These are phyloP conservation scores for Yamadazyma diospyri DNA, from an alignment of 1,139 yeast genomes.

Conservation along the genomic window DNA sequence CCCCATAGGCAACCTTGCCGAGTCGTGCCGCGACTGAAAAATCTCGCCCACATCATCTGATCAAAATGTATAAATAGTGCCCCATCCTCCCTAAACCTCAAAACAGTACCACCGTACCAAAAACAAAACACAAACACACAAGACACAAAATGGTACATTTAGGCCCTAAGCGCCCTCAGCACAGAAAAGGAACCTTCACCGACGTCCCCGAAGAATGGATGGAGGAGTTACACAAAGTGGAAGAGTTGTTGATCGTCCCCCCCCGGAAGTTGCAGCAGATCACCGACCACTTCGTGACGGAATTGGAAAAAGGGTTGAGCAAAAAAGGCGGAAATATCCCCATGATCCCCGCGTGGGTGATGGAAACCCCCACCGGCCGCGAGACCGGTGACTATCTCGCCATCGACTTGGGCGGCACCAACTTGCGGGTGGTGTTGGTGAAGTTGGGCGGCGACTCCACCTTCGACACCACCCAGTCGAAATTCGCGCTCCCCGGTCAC, in stretches of 20 bases:
- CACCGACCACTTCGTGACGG: slow-evolving; percentile 58
- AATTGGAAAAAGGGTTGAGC: slow-evolving; percentile 77
- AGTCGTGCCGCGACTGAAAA: slow-evolving; percentile 2
- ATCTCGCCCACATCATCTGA: slow-evolving; percentile 5
- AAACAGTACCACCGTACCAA: too few relatives aligned
- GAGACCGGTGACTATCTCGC: slow-evolving; percentile 90
- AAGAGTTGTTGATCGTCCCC: slow-evolving; percentile 61
- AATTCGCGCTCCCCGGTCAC: slow-evolving; percentile 67
- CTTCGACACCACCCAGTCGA: slow-evolving; percentile 80
- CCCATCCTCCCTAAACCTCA: neutral
- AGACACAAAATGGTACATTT: slow-evolving; percentile 61
- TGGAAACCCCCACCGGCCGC: slow-evolving; percentile 87
- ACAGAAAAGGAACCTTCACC: slow-evolving; percentile 76
- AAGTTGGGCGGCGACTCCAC: slow-evolving; percentile 73
- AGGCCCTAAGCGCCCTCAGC: slow-evolving; percentile 82
- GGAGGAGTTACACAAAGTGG: slow-evolving; percentile 56
- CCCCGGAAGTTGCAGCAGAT: slow-evolving; percentile 59
- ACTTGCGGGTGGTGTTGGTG: slow-evolving; percentile 84
- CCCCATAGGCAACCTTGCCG: neutral
- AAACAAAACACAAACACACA: neutral
- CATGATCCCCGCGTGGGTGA: slow-evolving; percentile 96
- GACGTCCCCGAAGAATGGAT: slow-evolving; percentile 67
- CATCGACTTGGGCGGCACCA: slow-evolving; percentile 94
- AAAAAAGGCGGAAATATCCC: slow-evolving; percentile 82
- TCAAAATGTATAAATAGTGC: slow-evolving; percentile 1